Base-by-base conservation (phyloP, 2,329 filamentous ascomycete species). In the Paraconiothyrium brasiliense region DNA sequence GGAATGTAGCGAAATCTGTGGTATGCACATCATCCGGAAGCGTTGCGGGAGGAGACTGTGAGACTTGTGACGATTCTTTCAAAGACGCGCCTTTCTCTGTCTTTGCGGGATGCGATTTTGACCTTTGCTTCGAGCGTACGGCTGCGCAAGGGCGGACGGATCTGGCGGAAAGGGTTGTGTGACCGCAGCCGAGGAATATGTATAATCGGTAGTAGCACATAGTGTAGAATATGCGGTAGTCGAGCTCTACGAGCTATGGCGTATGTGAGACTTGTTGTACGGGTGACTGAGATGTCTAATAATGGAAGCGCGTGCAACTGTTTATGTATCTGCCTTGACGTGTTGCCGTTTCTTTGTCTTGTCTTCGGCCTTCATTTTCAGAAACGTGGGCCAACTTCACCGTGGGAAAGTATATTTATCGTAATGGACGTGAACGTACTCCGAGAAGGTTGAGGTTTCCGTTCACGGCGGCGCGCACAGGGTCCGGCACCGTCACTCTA, bases 161-260 rank as follows among this genome's bases (percentile, higher is more conserved):
- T 14, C 59, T 66, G 0, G 68, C 61, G 39, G 76, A 73, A 59
- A 75, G 75, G 13, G 68, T 69, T 16, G 76, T 76, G 67, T 83
- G 81, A 22, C 81, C 80, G 70, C 81, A 83, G 35, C 71, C 74
- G 8, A 75, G 61, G 68, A 80, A 82, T 60, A 82, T 78, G 68
- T 73, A 77, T 35, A 80, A 74, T 43, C 72, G 76, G 66, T 82
- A 79, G 65, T 78, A 80, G 71, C 81, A 82, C 80, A 83, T 83
- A 4, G 37, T 34, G 34, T 32, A 14, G 24, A 30, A 22, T 24
- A 5, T 60, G 44, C n/a, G 34, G 22, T 10, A 16, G 9, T 3
- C 16, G 32, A 9, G 9, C 34, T 11, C n/a, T 43, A 35, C 14
- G 30, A 24, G 43, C 8, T 22, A 22, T 57, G 7, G 13, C 27